Percentiles rank a stretch among this genome's conserved stretches.
Evolutionary conservation across 148 eudicot species (phyloP).

Genomic region (Cornus kousa): DNA sequence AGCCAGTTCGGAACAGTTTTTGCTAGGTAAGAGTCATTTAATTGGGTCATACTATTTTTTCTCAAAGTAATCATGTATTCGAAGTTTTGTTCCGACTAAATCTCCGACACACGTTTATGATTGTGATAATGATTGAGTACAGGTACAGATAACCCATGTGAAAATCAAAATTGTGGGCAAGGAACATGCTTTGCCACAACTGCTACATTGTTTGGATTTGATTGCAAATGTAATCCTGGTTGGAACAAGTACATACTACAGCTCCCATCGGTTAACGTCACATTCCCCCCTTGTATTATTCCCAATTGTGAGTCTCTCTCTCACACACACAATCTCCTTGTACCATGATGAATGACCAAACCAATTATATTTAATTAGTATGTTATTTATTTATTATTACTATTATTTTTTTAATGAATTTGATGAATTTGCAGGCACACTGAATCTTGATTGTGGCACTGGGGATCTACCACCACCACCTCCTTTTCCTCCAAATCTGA

Average conservation of each 20-base stretch:
- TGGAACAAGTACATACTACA: constrained; percentile 13
- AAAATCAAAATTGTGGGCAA: constrained; percentile 8
- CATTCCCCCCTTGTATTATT: constrained; percentile 16
- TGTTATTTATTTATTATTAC: too few species aligned
- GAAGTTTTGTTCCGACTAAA: too few species aligned
- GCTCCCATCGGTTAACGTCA: background rate
- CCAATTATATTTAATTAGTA: too few species aligned
- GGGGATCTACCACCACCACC: constrained; percentile 1
- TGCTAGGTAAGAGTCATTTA: background rate
- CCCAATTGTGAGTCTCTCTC: constrained; percentile 25
- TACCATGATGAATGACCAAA: too few species aligned
- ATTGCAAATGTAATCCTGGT: constrained; percentile 16
- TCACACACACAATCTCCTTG: too few species aligned
- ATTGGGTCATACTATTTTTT: background rate
- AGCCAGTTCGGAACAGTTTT: background rate
- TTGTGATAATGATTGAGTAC: background rate
- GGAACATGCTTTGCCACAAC: constrained; percentile 18
- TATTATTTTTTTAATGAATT: too few species aligned
- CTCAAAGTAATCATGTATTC: too few species aligned
- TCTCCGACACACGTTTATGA: too few species aligned
- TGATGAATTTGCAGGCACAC: constrained; percentile 21
- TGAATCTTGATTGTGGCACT: constrained; percentile 15
- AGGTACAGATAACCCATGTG: background rate
- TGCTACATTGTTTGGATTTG: constrained; percentile 1
- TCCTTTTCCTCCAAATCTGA: background rate